Percentiles rank a stretch among this genome's conserved stretches.
These are phyloP conservation scores for Grosmannia serpens DNA, from an alignment of 2,329 filamentous ascomycete species.

Conservation along the genomic window DNA sequence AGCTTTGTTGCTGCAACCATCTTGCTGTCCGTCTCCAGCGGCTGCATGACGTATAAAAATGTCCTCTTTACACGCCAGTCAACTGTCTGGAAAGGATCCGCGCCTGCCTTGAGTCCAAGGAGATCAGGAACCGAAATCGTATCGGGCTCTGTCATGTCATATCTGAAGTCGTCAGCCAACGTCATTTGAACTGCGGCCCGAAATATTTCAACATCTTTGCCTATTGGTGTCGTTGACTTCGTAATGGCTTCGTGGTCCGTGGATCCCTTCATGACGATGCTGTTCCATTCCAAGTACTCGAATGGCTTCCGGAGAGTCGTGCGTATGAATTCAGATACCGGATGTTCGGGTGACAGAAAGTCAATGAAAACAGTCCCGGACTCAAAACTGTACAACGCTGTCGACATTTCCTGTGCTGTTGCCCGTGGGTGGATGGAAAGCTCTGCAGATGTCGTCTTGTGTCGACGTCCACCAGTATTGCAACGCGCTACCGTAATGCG, in stretches of 20 bases:
- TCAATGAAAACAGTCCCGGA: constrained; percentile 19
- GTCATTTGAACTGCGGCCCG: neutral
- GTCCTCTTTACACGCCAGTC: constrained; percentile 27
- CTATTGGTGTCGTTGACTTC: neutral
- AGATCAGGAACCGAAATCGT: neutral
- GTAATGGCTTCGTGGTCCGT: neutral
- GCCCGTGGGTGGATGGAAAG: constrained; percentile 3
- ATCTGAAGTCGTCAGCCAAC: neutral
- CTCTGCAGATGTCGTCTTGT: constrained; percentile 11
- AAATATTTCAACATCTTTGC: neutral
- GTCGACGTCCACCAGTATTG: neutral
- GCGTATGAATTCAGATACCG: constrained; percentile 17
- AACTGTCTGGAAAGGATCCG: constrained; percentile 19
- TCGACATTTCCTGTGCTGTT: neutral
- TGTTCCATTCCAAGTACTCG: constrained; percentile 12
- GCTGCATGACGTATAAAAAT: constrained; percentile 15
- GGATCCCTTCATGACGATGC: neutral
- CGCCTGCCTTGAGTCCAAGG: neutral
- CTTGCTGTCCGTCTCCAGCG: constrained; percentile 1
- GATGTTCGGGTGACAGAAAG: constrained; percentile 17
- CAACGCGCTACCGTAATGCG: neutral
- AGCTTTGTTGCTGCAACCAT: constrained; percentile 13
- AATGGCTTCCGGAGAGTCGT: constrained; percentile 16
- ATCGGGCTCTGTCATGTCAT: neutral
- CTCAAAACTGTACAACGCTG: neutral